Evolutionary conservation across 2,329 filamentous ascomycete genomes (phyloP), one percentile per base, ranked within the genome.

Genomic region (Claviceps sp.): DNA sequence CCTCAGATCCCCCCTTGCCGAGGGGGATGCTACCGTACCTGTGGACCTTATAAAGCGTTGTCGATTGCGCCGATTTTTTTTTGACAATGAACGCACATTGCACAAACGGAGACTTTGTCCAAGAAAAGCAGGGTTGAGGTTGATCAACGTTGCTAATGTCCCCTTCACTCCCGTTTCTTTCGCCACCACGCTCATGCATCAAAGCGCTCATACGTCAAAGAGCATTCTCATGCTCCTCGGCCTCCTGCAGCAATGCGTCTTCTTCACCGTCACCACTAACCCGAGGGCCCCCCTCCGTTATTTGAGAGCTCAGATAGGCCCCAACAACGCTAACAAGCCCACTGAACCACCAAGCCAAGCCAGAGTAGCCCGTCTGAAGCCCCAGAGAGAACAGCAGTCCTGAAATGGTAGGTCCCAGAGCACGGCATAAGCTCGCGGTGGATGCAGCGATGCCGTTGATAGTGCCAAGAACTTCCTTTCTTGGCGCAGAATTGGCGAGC

Each of bases 371-470:
- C 6, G 83, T 77, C 57, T 82, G 77, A 38, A 94, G 77, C 49
- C 93, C 93, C 50, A 84, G 73, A 4, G 88, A 80, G 67, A 95
- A 94, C 23, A 97, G 76, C 29, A 89, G 72, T 1, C 93, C 93
- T 3, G 90, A 94, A 3, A 96, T 71, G 0, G 88, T 90, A 2
- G 93, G 93, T 0, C 91, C 91, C 55, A 96, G 84, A 0, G 89
- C 89, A 51, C 93, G 80, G 65, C 85, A 90, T 45, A 96, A 71
- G 63, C 89, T 95, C 4, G 93, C 93, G 2, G 88, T 89, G 2
- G 90, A 95, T 34, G 89, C 89, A 0, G 90, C 90, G 13, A 90
- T 84, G 17, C 93, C 93, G 61, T 97, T 97, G 66, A 98, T 85
- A 0, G 86, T 90, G 2, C 93, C 93, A 1, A 97, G 80, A 1